Evolutionary conservation across 805 yeast species (phyloP), one percentile per base, ranked within the genome.

Genomic region (Saturnispora saitoi): DNA sequence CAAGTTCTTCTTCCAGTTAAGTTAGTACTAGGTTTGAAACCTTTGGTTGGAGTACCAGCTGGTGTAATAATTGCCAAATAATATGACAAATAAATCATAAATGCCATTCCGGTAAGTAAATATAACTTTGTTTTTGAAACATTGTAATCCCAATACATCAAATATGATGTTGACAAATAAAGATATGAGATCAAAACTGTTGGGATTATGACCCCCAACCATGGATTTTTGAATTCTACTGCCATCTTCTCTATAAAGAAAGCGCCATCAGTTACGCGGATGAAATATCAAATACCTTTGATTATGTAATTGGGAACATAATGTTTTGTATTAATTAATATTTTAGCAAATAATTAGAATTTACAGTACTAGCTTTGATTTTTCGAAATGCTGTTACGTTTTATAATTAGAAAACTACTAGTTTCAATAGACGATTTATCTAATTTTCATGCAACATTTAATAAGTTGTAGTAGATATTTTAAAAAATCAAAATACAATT

Each of bases 1-100:
- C 88, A 82, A 52, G 52, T 47, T 34, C 34, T 51, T n/a, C 22
- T 32, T 4, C 34, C 22, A 0, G 43, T 34, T 7, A 11, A 8
- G 10, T 38, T 32, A 11, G 31, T 45, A 28, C 54, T 71, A 2
- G 62, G 74, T n/a, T 63, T 50, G 58, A 70, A 81, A 12, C 66
- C 61, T 3, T 56, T 47, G 0, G 86, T 81, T 0, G 93, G 83
- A 0, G 72, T 59, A 0, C 97, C 97, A 0, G 98, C 90, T 9
- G 70, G 66, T 3, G 69, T 73, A 20, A 56, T 57, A 1, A 89
- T 80, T 1, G 97, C 97, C 26, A 83, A 57, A 42, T 66, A 58
- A 60, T 91, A 91, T 0, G 90, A 78, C 0, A 86, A 32, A 95
- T 95, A 88, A 3, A 83, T 70, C 76, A 81, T 70, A 0, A 72